Percentiles rank a stretch among this genome's conserved stretches.
Conservation (phyloP, 108 stramenopile genomes). For the Stephanodiscus minutulus region DNA sequence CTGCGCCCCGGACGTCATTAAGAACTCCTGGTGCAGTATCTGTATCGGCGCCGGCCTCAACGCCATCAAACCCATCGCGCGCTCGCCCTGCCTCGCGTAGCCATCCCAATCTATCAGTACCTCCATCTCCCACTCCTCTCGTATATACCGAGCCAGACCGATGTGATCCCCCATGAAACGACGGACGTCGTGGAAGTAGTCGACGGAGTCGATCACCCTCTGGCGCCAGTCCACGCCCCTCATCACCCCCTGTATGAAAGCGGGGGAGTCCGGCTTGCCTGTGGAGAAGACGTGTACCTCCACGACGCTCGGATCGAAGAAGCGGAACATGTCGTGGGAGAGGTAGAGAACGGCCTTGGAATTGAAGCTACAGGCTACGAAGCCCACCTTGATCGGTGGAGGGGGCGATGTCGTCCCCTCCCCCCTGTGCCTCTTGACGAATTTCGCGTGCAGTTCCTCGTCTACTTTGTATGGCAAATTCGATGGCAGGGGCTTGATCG, state of each 20-base stretch:
- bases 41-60: constrained; percentile 80
- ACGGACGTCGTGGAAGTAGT: constrained; percentile 78
- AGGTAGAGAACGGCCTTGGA: constrained; percentile 86
- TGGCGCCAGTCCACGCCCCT: constrained; percentile 87
- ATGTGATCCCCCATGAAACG: constrained; percentile 64
- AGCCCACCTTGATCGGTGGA: constrained; percentile 58
- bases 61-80: constrained; percentile 81
- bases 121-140: constrained; percentile 63
- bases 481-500: constrained; percentile 52
- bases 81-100: constrained; percentile 81
- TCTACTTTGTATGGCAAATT: constrained; percentile 69
- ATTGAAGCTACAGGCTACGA: constrained; percentile 83
- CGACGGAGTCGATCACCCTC: constrained; percentile 68
- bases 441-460: constrained; percentile 42
- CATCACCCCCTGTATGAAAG: constrained; percentile 77
- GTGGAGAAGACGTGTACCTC: constrained; percentile 84
- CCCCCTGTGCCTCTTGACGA: constrained; percentile 30
- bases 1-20: constrained; percentile 80
- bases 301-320: constrained; percentile 71
- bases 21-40: constrained; percentile 84
- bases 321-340: constrained; percentile 87
- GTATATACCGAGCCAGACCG: constrained; percentile 70
- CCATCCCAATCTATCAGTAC: constrained; percentile 90
- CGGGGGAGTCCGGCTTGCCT: constrained; percentile 65
- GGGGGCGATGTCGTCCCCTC: neutral